Base-by-base conservation (phyloP, 2,329 filamentous ascomycete species). In the Fusarium secorum region DNA sequence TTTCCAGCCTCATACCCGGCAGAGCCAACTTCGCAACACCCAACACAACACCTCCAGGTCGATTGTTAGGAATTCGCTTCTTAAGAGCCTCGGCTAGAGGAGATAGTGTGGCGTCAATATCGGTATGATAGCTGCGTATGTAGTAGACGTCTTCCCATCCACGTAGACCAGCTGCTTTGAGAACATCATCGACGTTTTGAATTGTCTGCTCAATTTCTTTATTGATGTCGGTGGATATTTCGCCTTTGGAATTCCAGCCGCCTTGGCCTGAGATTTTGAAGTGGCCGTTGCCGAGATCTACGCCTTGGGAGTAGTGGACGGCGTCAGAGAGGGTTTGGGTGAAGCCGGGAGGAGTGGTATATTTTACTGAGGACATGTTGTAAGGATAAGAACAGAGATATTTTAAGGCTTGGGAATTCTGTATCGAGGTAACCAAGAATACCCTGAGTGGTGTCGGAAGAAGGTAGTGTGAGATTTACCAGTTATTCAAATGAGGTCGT, bases 91-190 rank as follows among this genome's bases (percentile, higher is more conserved):
- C 60, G 4, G 41, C 49, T 9, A 62, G 13, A 10, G 64, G 42
- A 6, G 65, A 57, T 4, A 64, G 60, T 4, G 71, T 74, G 8
- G 62, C 45, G 3, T 65, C 60, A 4, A 77, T 74, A 7, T 77
- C 69, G 33, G 63, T 62, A 20, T 76, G 73, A 18, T 76, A 77
- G 4, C 73, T 68, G 6, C 75, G 66, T 11, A 77, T n/a, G 18
- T 67, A 70, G 28, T 74, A 76, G 3, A 77, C 75, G n/a, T 77
- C 76, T 11, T 77, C 75, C 76, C 75, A 76, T 0, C 75, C 75
- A 1, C 68, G 61, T 1, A 77, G 64, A 8, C 75, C 76, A 4
- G 61, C 69, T 1, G 71, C 59, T 35, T 75, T 60, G 20, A 77
- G 74, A 22, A 77, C 68, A 6, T 57, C 14, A 33, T 77, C 73